These are phyloP conservation scores for Teratosphaeria nubilosa DNA, from an alignment of 2,329 filamentous ascomycete genomes.

Conservation along the genomic window DNA sequence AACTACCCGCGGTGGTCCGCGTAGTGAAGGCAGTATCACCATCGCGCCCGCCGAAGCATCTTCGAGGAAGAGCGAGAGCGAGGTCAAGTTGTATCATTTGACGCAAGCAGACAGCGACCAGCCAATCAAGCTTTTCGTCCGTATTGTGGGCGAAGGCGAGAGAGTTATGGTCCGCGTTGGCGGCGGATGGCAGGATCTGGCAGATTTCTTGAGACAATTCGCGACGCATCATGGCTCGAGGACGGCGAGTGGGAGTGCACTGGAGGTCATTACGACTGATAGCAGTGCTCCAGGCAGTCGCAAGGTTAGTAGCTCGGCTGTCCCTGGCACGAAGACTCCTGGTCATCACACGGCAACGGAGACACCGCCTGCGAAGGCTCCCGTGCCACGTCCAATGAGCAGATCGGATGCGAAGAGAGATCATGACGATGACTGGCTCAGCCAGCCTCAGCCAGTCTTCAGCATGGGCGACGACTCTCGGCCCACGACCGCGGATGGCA, in stretches of 20 bases:
- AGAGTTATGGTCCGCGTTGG: conserved; percentile 97
- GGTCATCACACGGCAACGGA: not conserved
- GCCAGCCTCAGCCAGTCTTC: not conserved
- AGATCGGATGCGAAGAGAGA: not conserved
- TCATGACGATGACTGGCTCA: conserved; percentile 1
- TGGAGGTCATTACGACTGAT: conserved; percentile 44
- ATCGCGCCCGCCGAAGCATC: conserved; percentile 28
- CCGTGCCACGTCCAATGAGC: not conserved
- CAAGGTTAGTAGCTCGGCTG: conserved; percentile 15
- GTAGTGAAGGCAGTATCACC: conserved; percentile 12
- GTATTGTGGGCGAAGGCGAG: conserved; percentile 84
- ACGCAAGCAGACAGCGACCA: conserved; percentile 72
- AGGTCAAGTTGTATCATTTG: conserved; percentile 82
- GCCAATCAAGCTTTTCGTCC: conserved; percentile 89
- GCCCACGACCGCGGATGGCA: conserved; percentile 5
- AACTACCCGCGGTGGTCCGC: conserved; percentile 5
- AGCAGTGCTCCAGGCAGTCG: conserved; percentile 14
- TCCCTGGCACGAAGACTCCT: not conserved
- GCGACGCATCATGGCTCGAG: conserved; percentile 82
- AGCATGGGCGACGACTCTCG: conserved; percentile 5
- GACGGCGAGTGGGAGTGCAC: conserved; percentile 42
- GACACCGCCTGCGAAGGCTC: not conserved
- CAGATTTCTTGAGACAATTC: conserved; percentile 89
- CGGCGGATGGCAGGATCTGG: conserved; percentile 95
- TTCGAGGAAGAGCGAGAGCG: conserved; percentile 16